Evolutionary conservation across 2,329 filamentous ascomycete genomes (phyloP), one percentile per base, ranked within the genome.

Genomic region (Calonectria leucothoes): DNA sequence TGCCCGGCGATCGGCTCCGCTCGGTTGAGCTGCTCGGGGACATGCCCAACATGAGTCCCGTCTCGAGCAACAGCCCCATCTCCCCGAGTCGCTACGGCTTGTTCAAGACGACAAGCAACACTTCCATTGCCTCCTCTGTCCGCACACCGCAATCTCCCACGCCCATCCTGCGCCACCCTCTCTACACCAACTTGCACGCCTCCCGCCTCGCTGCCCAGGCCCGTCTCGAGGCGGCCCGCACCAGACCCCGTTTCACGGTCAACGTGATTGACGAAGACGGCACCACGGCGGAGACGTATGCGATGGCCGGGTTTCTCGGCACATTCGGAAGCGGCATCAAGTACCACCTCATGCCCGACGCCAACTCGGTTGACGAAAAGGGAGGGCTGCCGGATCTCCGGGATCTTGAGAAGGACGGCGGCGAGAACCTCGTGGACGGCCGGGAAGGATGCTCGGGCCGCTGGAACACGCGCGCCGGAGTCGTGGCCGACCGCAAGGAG

Each of bases 131-230:
- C 25, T 78, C 81, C 25, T 78, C 80, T 6, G 73, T 72, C 27
- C 76, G 64, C 15, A 70, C 72, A 1, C 64, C 65, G 7, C 65
- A 15, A 14, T 76, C 65, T 66, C 76, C 67, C 59, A 74, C 74
- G n/a, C 49, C 70, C 25, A 75, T 71, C 29, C 42, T 52, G 31
- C 72, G 76, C 70, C 75, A 72, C 71, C 69, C 78, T 14, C 81
- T 84, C 17, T 85, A 84, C 68, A 89, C 85, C 71, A 86, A 89
- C 76, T 87, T 91, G 20, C 82, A 85, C 68, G 79, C 84, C 25
- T 87, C 92, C 1, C 90, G 93, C 0, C 85, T 92, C 8, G 89
- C 91, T 20, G 94, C 94, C 0, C 93, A 95, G 81, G 84, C 88
- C 0, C 88, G 93, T 0, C 88, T 94, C 27, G 90, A 94, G 45